Conservation (phyloP, 768 basidiomycete genomes). For the Collybiopsis confluens region DNA sequence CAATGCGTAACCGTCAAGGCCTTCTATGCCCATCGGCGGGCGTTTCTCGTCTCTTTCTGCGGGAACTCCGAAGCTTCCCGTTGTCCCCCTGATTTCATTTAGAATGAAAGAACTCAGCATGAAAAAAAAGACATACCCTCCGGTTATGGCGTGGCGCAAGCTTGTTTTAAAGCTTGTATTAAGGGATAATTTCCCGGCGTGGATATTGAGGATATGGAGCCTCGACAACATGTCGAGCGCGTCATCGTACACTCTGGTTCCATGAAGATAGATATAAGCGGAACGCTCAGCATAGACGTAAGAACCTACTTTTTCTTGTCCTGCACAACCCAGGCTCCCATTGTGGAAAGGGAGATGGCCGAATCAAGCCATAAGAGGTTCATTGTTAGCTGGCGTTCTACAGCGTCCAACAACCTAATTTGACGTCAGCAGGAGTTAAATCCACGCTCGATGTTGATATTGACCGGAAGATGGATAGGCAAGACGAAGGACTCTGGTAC, state of each 20-base stretch:
- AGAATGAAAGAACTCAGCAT: not conserved
- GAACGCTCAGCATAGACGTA: constrained; percentile 10
- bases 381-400: constrained; percentile 85
- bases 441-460: constrained; percentile 16
- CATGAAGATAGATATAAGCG: constrained; percentile 12
- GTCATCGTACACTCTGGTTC: constrained; percentile 62
- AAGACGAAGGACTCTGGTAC: constrained; percentile 83
- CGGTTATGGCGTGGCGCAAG: constrained; percentile 80
- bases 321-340: constrained; percentile 72
- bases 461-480: constrained; percentile 86
- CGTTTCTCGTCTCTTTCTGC: constrained; percentile 62
- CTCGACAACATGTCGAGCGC: constrained; percentile 59
- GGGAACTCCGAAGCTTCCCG: constrained; percentile 81
- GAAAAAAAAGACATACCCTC: constrained; percentile 55
- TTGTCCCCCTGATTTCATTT: constrained; percentile 51
- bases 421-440: constrained; percentile 13
- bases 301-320: constrained; percentile 63
- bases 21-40: constrained; percentile 47
- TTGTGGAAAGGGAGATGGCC: constrained; percentile 57
- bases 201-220: constrained; percentile 66
- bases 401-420: constrained; percentile 64
- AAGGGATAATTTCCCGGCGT: constrained; percentile 58
- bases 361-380: constrained; percentile 86
- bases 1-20: constrained; percentile 76
- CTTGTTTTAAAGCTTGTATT: constrained; percentile 75